Percentiles rank a stretch among this genome's conserved stretches.
Conservation (phyloP, 352 stramenopile genomes). For the Detonula confervacea region DNA sequence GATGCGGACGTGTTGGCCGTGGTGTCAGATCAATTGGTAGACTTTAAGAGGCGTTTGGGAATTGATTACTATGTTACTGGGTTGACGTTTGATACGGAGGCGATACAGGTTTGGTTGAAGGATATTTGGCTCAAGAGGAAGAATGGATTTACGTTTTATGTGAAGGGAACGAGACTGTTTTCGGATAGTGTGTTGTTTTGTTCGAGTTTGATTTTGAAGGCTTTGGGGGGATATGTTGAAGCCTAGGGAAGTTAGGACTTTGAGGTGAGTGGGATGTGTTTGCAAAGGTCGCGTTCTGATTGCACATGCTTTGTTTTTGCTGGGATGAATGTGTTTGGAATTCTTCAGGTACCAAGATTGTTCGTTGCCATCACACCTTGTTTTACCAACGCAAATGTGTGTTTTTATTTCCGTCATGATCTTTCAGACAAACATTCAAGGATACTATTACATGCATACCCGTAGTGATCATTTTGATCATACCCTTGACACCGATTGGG, state of each 20-base stretch:
- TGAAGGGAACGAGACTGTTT: constrained; percentile 85
- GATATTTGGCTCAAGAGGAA: constrained; percentile 82
- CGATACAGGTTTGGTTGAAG: constrained; percentile 65
- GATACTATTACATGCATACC: constrained; percentile 90
- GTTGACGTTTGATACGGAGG: constrained; percentile 77
- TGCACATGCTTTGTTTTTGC: constrained; percentile 6
- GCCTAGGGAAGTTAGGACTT: constrained; percentile 87
- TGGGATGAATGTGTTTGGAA: no score
- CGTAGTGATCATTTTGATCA: constrained; percentile 89
- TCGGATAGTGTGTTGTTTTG: constrained; percentile 86
- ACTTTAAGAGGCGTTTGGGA: constrained; percentile 86
- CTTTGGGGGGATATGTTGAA: constrained; percentile 86
- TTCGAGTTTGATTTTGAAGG: constrained; percentile 81
- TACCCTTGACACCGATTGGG: constrained; percentile 87
- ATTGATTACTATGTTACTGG: constrained; percentile 86
- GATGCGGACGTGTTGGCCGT: constrained; percentile 85
- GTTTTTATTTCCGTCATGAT: no score
- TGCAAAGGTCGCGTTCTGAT: neutral
- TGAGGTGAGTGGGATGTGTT: constrained; percentile 71
- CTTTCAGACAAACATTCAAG: constrained; percentile 86
- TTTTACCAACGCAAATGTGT: no score
- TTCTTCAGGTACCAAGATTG: no score
- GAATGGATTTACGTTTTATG: constrained; percentile 87
- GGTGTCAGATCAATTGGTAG: constrained; percentile 84
- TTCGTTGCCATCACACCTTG: no score